Conservation (phyloP, 1,139 yeast species). For the Yamadazyma dendronema region DNA sequence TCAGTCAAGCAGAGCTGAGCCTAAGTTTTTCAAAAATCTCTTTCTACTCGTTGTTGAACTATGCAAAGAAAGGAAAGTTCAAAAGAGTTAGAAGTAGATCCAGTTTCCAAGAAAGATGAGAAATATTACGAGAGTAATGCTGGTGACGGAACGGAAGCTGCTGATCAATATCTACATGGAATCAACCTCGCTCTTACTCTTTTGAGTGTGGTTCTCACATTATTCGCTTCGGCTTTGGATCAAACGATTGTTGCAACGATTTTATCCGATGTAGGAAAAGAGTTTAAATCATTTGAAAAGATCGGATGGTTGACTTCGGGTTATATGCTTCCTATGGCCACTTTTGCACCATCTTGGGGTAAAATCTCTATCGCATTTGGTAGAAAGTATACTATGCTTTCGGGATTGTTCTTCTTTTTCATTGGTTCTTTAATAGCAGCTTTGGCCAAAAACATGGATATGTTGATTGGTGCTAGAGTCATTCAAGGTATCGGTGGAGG, state of each 20-base stretch:
- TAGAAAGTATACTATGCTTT: conserved; percentile 49
- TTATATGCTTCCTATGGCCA: conserved; percentile 58
- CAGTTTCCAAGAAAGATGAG: conserved; percentile 4
- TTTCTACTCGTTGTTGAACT: too few relatives aligned
- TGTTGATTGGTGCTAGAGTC: conserved; percentile 68
- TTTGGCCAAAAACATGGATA: conserved; percentile 52
- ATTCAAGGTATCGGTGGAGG: conserved; percentile 76
- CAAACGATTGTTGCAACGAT: conserved; percentile 66
- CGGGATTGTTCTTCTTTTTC: conserved; percentile 55
- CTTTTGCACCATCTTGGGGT: conserved; percentile 61
- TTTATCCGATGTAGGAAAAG: conserved; percentile 51
- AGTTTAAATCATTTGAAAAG: conserved; percentile 53
- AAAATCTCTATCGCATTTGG: conserved; percentile 61
- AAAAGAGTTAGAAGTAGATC: too few relatives aligned
- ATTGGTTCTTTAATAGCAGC: conserved; percentile 64
- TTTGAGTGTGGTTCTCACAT: conserved; percentile 44
- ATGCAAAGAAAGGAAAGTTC: too few relatives aligned
- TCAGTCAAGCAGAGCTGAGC: too few relatives aligned
- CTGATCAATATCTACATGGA: conserved; percentile 51
- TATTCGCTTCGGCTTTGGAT: conserved; percentile 65
- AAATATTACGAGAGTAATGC: conserved; percentile 46
- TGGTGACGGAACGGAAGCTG: conserved; percentile 54
- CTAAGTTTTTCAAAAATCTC: too few relatives aligned
- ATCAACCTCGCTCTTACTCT: conserved; percentile 38
- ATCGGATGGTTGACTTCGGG: conserved; percentile 65